A percentile compares a stretch with the other conserved stretches of the same genome.
phyloP scores from a whole-genome alignment of 306 rosid species.

The Luffa aegyptiaca region DNA sequence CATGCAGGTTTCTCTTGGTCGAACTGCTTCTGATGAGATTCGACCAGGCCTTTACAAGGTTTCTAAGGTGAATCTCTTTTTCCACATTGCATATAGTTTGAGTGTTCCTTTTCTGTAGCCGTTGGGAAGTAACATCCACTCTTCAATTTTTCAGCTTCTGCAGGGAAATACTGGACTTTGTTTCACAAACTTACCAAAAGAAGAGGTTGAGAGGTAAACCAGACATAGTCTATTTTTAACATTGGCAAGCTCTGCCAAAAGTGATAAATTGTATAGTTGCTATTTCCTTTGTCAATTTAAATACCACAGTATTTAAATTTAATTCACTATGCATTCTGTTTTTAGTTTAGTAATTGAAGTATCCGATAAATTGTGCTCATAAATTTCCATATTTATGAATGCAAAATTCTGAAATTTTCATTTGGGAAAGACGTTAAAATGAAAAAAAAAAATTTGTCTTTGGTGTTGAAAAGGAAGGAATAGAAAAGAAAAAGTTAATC shows the following conservation, averaged over 20 bases:
- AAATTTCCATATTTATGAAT: not conserved
- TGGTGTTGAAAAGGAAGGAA: not conserved
- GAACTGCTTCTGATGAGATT: constrained; percentile 66
- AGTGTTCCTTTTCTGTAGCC: not conserved
- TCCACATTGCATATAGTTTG: not conserved
- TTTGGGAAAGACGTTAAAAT: not conserved
- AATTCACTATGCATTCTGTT: not conserved
- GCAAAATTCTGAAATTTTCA: not conserved
- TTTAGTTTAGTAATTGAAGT: not conserved
- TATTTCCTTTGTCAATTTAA: not conserved
- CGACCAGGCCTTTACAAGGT: constrained; percentile 43
- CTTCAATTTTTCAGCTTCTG: constrained; percentile 34
- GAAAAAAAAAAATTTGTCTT: not conserved
- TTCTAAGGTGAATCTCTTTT: constrained; percentile 49
- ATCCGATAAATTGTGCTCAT: not conserved
- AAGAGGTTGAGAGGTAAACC: constrained; percentile 69
- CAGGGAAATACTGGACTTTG: constrained; percentile 83
- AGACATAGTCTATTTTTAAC: not conserved
- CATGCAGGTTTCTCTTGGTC: constrained; percentile 81
- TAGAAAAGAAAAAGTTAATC: not conserved
- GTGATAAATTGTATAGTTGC: not conserved
- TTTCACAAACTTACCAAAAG: constrained; percentile 66
- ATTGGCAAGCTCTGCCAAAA: not conserved
- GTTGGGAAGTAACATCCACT: not conserved
- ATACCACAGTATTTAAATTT: not conserved